Conservation (phyloP, 2,329 filamentous ascomycete genomes). For the Colletotrichum sansevieriae region DNA sequence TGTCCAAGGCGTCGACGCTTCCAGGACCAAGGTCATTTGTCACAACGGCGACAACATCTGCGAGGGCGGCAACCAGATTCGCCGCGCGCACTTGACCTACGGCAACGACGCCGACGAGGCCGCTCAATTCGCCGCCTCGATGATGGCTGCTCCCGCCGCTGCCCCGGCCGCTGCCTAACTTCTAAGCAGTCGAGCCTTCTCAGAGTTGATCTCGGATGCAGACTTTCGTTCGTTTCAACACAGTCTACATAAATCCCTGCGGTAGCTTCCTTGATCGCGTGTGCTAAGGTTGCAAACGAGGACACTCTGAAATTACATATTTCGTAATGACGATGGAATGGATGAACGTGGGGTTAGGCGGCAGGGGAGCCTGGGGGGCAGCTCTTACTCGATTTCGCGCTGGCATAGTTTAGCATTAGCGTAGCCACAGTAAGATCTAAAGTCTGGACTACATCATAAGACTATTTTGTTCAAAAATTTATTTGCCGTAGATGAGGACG, state of each 20-base stretch:
- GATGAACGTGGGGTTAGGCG: neutral
- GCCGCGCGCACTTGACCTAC: slow-evolving; percentile 47
- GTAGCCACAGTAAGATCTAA: slow-evolving; percentile 18
- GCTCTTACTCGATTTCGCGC: neutral
- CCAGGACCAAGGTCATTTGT: slow-evolving; percentile 47
- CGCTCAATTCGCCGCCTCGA: slow-evolving; percentile 42
- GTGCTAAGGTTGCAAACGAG: neutral
- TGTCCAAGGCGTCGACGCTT: slow-evolving; percentile 27
- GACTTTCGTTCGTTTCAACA: neutral
- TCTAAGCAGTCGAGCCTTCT: slow-evolving; percentile 9
- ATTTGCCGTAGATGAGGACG: no score
- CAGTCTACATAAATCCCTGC: slow-evolving; percentile 2
- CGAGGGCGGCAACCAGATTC: slow-evolving; percentile 46
- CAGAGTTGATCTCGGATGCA: slow-evolving; percentile 36
- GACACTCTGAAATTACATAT: neutral
- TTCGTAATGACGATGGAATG: neutral
- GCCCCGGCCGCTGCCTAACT: neutral
- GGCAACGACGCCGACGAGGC: slow-evolving; percentile 47
- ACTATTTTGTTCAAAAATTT: neutral
- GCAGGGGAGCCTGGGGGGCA: neutral
- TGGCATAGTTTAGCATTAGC: slow-evolving; percentile 39
- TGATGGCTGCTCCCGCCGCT: slow-evolving; percentile 19
- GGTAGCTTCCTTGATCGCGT: neutral
- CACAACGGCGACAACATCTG: slow-evolving; percentile 52
- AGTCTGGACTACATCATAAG: slow-evolving; percentile 18